Conservation (phyloP, 345 rosid genomes). For the Eutrema yunnanense region DNA sequence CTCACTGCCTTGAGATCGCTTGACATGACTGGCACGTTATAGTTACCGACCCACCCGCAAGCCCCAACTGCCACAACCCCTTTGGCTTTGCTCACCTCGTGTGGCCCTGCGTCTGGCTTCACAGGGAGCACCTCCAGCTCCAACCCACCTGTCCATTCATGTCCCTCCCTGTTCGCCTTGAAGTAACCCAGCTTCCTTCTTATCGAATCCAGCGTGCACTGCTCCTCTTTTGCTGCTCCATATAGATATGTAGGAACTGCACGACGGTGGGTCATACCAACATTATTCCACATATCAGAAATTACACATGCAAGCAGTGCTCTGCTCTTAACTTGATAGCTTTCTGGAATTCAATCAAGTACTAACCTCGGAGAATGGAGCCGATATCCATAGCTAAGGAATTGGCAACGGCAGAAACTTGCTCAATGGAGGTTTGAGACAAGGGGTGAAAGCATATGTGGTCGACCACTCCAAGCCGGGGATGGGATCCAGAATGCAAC, state of each 20-base stretch:
- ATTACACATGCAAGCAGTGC: not conserved
- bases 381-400: constrained; percentile 67
- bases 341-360: not conserved
- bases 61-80: constrained; percentile 77
- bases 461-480: constrained; percentile 90
- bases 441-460: constrained; percentile 90
- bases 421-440: constrained; percentile 49
- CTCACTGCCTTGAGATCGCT: constrained; percentile 47
- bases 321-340: not conserved
- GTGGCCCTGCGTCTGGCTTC: constrained; percentile 70
- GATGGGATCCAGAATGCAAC: constrained; percentile 75
- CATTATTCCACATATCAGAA: not conserved
- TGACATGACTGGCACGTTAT: constrained; percentile 67
- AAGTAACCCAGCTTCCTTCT: constrained; percentile 85
- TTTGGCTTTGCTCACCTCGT: constrained; percentile 41
- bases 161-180: constrained; percentile 61
- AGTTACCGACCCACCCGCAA: constrained; percentile 77
- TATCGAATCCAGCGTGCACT: constrained; percentile 66
- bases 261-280: constrained; percentile 5
- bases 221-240: constrained; percentile 65
- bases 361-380: constrained; percentile 61
- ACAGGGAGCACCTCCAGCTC: constrained; percentile 40
- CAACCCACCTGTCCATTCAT: constrained; percentile 68
- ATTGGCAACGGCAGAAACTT: constrained; percentile 58
- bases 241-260: constrained; percentile 79